Evolutionary conservation across 2,329 filamentous ascomycete species (phyloP), one percentile per base, ranked within the genome.

Genomic region (Aspergillus texensis): DNA sequence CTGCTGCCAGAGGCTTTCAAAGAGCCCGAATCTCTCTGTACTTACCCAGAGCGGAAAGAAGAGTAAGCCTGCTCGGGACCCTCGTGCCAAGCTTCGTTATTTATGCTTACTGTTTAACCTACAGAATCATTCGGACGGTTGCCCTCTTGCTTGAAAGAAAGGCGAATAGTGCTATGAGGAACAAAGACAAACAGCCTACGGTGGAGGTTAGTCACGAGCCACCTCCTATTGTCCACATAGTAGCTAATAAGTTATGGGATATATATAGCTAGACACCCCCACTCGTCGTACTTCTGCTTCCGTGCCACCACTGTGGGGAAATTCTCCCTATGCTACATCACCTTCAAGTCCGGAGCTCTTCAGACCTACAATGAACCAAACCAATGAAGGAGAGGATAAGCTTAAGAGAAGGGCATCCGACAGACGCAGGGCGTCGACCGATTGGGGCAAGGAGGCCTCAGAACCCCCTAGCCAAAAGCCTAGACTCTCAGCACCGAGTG

Each of bases 121-220:
- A 19, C 34, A 70, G 68, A 36, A 65, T 71, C 6, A 64, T 43
- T 19, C 39, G 64, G 2, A 61, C 58, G 3, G n/a, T 72, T 41
- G 60, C 58, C 24, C 36, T 72, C 14, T 53, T 72, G 19, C 54
- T 71, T 5, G 57, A 69, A 45, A 66, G 67, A 24, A 71, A 69
- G 34, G 67, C 68, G 8, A 66, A 63, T 12, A 43, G 34, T 26
- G 46, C 6, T 19, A 55, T 26, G 61, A 63, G 28, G 32, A 39
- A 21, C 11, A 21, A 36, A 28, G 52, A 55, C 21, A 48, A 48
- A 11, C 36, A 16, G 12, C 19, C 26, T 1, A 9, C 52, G 6
- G 36, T 36, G 2, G 52, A 55, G 52, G 52, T 55, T 14, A 55
- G 52, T 55, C 6, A 19, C 14, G 12, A 55, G 14, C 12, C 12